Conservation (phyloP, 2,329 filamentous ascomycete genomes). For the Thelonectria rubi region DNA sequence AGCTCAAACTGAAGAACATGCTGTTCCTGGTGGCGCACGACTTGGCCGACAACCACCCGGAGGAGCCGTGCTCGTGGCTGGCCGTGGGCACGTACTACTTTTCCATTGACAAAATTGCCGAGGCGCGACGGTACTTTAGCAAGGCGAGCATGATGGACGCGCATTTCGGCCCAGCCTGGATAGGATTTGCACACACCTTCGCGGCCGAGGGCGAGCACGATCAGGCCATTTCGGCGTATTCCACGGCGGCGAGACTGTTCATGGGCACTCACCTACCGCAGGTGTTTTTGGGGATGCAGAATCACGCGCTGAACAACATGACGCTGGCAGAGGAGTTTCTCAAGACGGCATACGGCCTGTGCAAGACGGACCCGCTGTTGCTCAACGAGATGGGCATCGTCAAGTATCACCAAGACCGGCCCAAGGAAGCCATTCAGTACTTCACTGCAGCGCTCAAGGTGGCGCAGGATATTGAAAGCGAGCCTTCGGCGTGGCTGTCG, state of each 20-base stretch:
- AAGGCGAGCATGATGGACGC: constrained; percentile 98
- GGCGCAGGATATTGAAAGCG: constrained; percentile 82
- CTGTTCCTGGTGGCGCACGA: constrained; percentile 94
- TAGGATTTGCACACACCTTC: constrained; percentile 98
- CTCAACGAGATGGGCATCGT: constrained; percentile 97
- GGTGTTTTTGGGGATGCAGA: constrained; percentile 97
- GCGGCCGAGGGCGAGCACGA: constrained; percentile 97
- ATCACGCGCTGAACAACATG: constrained; percentile 95
- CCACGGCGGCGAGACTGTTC: constrained; percentile 91
- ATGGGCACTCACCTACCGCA: constrained; percentile 97
- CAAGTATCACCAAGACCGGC: constrained; percentile 88
- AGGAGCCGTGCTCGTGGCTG: constrained; percentile 91
- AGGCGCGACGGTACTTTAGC: constrained; percentile 94
- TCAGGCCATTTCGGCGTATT: constrained; percentile 97
- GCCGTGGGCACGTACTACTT: constrained; percentile 97
- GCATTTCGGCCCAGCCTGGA: constrained; percentile 97
- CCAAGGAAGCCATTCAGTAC: constrained; percentile 77
- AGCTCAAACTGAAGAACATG: constrained; percentile 85
- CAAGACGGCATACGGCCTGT: constrained; percentile 84
- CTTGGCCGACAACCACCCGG: constrained; percentile 88
- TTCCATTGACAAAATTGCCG: constrained; percentile 85
- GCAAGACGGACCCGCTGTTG: constrained; percentile 85
- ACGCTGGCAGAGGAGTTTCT: constrained; percentile 93
- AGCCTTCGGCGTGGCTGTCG: constrained; percentile 82
- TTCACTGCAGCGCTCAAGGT: constrained; percentile 82